A percentile compares a stretch with the other conserved stretches of the same genome.
These are phyloP conservation scores for Kodamaea neixiangensis DNA, from an alignment of 805 yeast species.

Conservation along the genomic window DNA sequence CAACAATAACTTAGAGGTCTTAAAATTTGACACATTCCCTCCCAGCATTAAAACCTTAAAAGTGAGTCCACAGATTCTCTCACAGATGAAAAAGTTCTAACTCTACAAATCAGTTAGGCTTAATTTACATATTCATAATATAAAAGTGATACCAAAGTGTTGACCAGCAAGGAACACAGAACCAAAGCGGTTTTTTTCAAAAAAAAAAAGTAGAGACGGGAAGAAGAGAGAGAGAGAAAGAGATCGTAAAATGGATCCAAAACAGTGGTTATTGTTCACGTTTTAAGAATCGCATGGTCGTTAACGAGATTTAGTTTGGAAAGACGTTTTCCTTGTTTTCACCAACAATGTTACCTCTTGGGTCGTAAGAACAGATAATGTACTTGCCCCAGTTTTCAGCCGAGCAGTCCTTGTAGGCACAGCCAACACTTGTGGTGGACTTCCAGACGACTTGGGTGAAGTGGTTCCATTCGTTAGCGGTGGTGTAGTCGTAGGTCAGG, in stretches of 20 bases:
- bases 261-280: conserved; percentile 10
- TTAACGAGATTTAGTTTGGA: conserved; percentile 10
- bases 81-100: neutral
- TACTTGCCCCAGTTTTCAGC: conserved; percentile 51
- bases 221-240: neutral
- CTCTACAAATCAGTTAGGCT: neutral
- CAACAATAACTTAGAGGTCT: conserved; percentile 10
- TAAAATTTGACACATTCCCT: conserved; percentile 6
- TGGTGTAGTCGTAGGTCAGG: conserved; percentile 21
- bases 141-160: neutral
- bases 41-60: neutral
- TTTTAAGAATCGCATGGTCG: neutral
- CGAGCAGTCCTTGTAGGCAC: conserved; percentile 66
- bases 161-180: neutral
- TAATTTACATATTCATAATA: neutral
- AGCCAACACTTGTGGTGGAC: conserved; percentile 61
- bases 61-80: neutral
- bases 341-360: conserved; percentile 71
- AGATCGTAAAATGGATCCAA: neutral
- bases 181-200: neutral
- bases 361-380: conserved; percentile 71
- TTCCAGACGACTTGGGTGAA: conserved; percentile 84
- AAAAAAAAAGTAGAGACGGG: conserved; percentile 2
- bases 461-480: conserved; percentile 51
- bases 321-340: conserved; percentile 19